Evolutionary conservation across 768 basidiomycete species (phyloP).

Genomic region (Strobilomyces confusus): DNA sequence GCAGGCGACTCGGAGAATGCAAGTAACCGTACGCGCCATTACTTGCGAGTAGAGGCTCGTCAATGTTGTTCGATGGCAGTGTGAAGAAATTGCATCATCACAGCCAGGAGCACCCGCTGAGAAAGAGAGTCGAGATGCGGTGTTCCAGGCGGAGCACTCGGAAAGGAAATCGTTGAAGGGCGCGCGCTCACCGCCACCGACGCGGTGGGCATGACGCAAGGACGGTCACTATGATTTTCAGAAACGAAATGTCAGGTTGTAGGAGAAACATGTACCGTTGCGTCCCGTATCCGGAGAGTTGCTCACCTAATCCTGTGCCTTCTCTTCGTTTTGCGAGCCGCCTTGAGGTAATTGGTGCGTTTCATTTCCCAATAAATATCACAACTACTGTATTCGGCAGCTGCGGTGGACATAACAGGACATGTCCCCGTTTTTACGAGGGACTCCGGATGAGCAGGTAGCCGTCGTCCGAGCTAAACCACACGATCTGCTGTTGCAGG

Average conservation of each 20-base stretch:
- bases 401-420: constrained; percentile 1
- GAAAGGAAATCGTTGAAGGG: constrained; percentile 16
- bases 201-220: constrained; percentile 25
- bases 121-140: constrained; percentile 25
- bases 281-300: constrained; percentile 20
- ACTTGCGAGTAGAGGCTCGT: constrained; percentile 19
- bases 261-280: constrained; percentile 5
- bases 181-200: constrained; percentile 32
- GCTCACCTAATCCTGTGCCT: constrained; percentile 25
- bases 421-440: not conserved
- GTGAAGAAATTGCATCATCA: constrained; percentile 31
- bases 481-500: constrained; percentile 3
- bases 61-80: constrained; percentile 26
- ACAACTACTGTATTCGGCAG: constrained; percentile 1
- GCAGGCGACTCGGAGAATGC: constrained; percentile 27
- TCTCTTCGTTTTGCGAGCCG: not conserved
- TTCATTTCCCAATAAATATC: not conserved
- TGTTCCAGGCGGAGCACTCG: constrained; percentile 30
- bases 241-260: constrained; percentile 9
- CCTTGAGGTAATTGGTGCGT: not conserved
- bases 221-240: constrained; percentile 5
- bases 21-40: constrained; percentile 31
- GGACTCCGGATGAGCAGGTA: constrained; percentile 16
- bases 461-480: constrained; percentile 18
- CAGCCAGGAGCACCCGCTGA: constrained; percentile 29